These are phyloP conservation scores for Fusarium coicis DNA, from an alignment of 2,329 filamentous ascomycete species.

Conservation along the genomic window DNA sequence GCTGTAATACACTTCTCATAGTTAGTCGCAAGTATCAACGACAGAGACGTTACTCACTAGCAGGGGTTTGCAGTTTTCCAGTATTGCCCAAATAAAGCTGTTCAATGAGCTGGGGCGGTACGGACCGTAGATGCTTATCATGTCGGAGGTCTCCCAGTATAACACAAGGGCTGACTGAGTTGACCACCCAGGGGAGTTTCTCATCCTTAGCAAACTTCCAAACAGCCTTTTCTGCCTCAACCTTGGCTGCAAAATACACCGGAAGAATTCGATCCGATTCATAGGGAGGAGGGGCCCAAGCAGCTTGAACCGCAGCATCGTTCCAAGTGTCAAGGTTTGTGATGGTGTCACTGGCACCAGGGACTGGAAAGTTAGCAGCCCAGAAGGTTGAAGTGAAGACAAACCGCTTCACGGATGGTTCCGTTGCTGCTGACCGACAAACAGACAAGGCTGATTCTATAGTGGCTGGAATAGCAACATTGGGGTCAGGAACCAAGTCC, in stretches of 20 bases:
- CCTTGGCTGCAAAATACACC: constrained; percentile 24
- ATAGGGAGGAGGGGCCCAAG: constrained; percentile 33
- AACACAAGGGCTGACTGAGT: constrained; percentile 33
- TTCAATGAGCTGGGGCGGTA: constrained; percentile 28
- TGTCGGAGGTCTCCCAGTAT: constrained; percentile 19
- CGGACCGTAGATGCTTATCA: constrained; percentile 32
- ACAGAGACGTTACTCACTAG: neutral
- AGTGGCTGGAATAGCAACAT: constrained; percentile 18
- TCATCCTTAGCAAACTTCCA: constrained; percentile 31
- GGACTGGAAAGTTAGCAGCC: constrained; percentile 16
- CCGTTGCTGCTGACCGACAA: constrained; percentile 22
- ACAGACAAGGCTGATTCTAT: constrained; percentile 21
- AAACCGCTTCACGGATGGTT: constrained; percentile 20
- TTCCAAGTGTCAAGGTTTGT: constrained; percentile 32
- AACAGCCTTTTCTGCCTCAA: constrained; percentile 26
- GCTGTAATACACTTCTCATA: constrained; percentile 20
- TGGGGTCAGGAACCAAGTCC: constrained; percentile 25
- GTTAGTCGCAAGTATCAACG: neutral
- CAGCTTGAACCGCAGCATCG: constrained; percentile 8
- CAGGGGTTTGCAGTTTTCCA: neutral
- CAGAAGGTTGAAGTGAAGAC: constrained; percentile 37
- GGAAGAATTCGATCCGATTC: neutral
- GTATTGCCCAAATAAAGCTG: constrained; percentile 28
- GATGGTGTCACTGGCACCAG: constrained; percentile 5
- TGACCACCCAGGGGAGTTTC: constrained; percentile 24